Evolutionary conservation across 176 grass and related monocot species (phyloP).

Genomic region (Typha latifolia): DNA sequence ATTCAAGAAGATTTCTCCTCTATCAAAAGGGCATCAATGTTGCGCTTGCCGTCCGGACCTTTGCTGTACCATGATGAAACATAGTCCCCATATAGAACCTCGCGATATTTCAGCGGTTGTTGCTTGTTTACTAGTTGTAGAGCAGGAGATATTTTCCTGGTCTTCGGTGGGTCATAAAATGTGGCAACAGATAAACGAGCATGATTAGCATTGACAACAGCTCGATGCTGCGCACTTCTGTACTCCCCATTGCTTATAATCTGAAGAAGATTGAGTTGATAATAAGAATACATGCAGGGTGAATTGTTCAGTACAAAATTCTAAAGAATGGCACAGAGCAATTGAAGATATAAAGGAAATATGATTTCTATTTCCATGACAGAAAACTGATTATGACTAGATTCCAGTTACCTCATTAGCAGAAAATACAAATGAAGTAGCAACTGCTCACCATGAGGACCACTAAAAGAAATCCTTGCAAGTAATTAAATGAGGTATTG

Average conservation of each 20-base stretch:
- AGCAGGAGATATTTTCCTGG: constrained; percentile 54
- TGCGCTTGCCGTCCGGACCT: constrained; percentile 86
- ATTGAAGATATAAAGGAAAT: too few species aligned
- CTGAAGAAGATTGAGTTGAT: constrained; percentile 25
- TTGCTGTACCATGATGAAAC: constrained; percentile 89
- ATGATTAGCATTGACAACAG: constrained; percentile 49
- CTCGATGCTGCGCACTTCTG: constrained; percentile 72
- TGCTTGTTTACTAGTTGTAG: constrained; percentile 40
- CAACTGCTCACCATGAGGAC: too few species aligned
- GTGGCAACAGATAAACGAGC: constrained; percentile 80
- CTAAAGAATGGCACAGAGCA: too few species aligned
- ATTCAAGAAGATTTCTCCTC: constrained; percentile 13
- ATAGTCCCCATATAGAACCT: constrained; percentile 85
- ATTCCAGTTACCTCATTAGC: too few species aligned
- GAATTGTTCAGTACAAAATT: background rate
- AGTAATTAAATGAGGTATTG: too few species aligned
- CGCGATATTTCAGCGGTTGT: constrained; percentile 43
- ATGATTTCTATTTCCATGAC: too few species aligned
- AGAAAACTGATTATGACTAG: too few species aligned
- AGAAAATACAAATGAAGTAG: too few species aligned
- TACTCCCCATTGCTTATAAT: constrained; percentile 80
- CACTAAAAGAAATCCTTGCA: too few species aligned
- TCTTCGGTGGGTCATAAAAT: constrained; percentile 81
- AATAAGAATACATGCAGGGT: background rate
- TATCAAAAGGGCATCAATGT: constrained; percentile 71